phyloP scores from a whole-genome alignment of 2,329 filamentous ascomycete genomes.

The Ophiostoma piceae region DNA sequence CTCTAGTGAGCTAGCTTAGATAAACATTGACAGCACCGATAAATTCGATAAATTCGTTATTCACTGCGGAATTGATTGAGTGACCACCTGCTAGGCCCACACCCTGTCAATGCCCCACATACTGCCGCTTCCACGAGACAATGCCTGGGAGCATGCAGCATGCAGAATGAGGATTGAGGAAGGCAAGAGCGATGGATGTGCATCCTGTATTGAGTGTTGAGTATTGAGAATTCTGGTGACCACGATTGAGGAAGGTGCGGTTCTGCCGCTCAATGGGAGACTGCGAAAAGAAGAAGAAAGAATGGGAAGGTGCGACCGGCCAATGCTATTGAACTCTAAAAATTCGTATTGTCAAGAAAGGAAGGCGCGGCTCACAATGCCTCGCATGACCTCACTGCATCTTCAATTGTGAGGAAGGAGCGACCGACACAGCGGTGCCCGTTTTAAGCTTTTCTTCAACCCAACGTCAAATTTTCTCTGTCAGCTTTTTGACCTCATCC shows the following conservation, averaged over 20 bases:
- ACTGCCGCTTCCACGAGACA: constrained; percentile 6
- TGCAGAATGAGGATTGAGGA: background rate
- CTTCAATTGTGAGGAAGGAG: background rate
- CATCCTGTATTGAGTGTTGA: background rate
- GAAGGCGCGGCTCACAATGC: background rate
- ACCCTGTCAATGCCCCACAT: background rate
- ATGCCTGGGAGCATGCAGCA: background rate
- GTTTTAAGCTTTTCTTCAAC: background rate
- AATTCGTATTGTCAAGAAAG: background rate
- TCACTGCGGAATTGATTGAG: background rate
- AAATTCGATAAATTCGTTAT: background rate
- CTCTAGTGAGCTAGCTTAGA: background rate
- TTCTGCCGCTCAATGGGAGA: background rate
- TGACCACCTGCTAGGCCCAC: background rate
- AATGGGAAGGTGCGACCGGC: background rate
- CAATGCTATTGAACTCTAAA: background rate
- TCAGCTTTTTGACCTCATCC: background rate
- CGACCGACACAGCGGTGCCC: background rate
- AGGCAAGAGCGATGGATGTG: background rate
- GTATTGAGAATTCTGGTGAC: background rate
- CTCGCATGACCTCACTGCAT: background rate
- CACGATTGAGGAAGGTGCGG: background rate
- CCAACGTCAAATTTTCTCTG: background rate
- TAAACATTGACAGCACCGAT: background rate
- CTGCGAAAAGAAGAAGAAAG: background rate